Evolutionary conservation across 805 yeast genomes (phyloP), one percentile per base, ranked within the genome.

Genomic region (Zygotorulaspora chibaensis): DNA sequence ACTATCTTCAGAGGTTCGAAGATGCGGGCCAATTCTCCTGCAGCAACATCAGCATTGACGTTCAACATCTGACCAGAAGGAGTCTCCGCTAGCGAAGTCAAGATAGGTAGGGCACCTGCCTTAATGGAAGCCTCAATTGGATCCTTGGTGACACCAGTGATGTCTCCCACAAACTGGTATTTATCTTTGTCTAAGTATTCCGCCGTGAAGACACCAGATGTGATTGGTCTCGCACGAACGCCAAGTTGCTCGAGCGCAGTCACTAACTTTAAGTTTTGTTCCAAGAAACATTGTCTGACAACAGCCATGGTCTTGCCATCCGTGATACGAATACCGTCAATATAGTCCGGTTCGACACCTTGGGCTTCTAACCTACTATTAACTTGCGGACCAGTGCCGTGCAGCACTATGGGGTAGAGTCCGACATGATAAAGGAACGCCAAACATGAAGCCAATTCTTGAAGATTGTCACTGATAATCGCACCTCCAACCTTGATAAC

Each of bases 401-500:
- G 99, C 47, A 93, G 76, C 8, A 93, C 96, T 51, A 93, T 89
- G 20, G 99, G 99, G 61, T 89, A 93, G 49, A 93, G 77, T 10
- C 99, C 99, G 42, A 93, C 96, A 63, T 93, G 99, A 73, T 93
- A 93, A 54, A 93, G 73, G 68, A 93, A 93, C 3, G 98, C 97
- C 53, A 93, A 74, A 61, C 97, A 90, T 0, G 96, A 87, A 0
- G 99, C 99, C 57, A 93, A 73, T 69, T 91, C 96, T 8, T 89
- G 85, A 52, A 93, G 72, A 59, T 91, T 93, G 57, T 93, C 95
- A 38, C 98, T 91, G 66, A 93, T 93, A 60, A 93, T 91, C 31
- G 99, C 99, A 53, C 99, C 99, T 34, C 99, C 99, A 36, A 93
- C 99, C 67, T 93, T 93, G 69, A 93, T 93, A 36, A 93, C 96